These are phyloP conservation scores for Malbranchea zuffiana DNA, from an alignment of 2,329 filamentous ascomycete genomes.

Conservation along the genomic window DNA sequence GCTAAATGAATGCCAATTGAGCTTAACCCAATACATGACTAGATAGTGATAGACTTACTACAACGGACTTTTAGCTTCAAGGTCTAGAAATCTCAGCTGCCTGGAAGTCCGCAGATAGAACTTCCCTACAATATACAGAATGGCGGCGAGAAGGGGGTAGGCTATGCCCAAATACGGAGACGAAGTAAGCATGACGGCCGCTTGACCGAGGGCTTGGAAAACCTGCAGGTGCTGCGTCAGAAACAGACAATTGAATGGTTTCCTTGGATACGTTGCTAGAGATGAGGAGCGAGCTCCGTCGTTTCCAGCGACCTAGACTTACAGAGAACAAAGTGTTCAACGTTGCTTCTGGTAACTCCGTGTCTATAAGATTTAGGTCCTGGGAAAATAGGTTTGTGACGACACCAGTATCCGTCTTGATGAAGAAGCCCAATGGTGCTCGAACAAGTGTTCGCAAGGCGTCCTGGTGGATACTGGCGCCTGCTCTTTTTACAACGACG, in stretches of 20 bases:
- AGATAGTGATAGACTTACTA: conserved; percentile 19
- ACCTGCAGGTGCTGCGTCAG: conserved; percentile 6
- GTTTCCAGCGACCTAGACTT: too few species aligned
- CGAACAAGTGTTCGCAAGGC: conserved; percentile 17
- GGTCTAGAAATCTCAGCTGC: conserved; percentile 34
- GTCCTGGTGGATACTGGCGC: conserved; percentile 18
- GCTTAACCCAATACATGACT: background rate
- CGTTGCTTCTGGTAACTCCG: conserved; percentile 29
- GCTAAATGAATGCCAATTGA: background rate
- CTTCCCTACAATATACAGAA: conserved; percentile 25
- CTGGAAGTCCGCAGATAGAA: conserved; percentile 36
- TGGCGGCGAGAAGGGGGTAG: conserved; percentile 17
- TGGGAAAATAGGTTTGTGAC: conserved; percentile 41
- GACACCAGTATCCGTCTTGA: conserved; percentile 35
- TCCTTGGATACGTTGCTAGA: background rate
- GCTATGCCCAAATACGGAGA: conserved; percentile 22
- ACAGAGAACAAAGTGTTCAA: conserved; percentile 19
- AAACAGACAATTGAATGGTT: background rate
- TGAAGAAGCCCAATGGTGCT: conserved; percentile 36
- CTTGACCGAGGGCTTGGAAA: conserved; percentile 17
- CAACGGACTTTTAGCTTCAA: conserved; percentile 34
- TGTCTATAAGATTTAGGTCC: conserved; percentile 39
- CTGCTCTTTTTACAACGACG: conserved; percentile 17
- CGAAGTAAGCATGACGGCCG: conserved; percentile 18
- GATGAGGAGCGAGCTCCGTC: background rate